These are phyloP conservation scores for Aspergillus luchuensis DNA, from an alignment of 2,329 filamentous ascomycete genomes.

Conservation along the genomic window DNA sequence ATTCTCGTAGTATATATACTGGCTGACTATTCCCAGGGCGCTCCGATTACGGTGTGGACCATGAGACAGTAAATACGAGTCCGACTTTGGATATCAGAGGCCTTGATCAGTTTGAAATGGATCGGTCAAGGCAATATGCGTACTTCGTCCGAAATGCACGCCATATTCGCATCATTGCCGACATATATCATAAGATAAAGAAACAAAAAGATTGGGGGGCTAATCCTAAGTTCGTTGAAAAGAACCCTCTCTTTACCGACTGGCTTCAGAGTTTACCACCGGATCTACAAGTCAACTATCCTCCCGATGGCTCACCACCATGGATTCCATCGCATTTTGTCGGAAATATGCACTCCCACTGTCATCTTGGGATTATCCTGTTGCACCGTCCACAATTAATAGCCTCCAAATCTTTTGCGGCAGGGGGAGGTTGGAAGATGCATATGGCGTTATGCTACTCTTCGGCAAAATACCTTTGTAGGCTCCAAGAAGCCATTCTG, in stretches of 20 bases:
- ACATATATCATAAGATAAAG: conserved; percentile 71
- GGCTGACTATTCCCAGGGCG: conserved; percentile 58
- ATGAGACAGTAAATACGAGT: conserved; percentile 74
- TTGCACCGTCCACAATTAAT: conserved; percentile 84
- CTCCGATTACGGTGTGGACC: conserved; percentile 73
- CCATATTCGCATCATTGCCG: conserved; percentile 76
- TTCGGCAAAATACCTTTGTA: conserved; percentile 81
- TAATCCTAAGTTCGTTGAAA: conserved; percentile 77
- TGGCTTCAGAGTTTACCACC: conserved; percentile 77
- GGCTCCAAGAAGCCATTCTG: conserved; percentile 80
- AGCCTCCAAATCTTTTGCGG: conserved; percentile 69
- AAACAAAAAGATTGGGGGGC: conserved; percentile 82
- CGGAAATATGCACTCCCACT: conserved; percentile 87
- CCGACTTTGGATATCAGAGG: conserved; percentile 65
- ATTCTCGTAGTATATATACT: neutral
- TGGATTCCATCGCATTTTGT: conserved; percentile 86
- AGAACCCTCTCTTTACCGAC: conserved; percentile 73
- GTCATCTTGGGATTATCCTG: conserved; percentile 81
- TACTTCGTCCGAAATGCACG: conserved; percentile 77
- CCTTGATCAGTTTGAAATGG: conserved; percentile 72
- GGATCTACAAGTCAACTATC: conserved; percentile 77
- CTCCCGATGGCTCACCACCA: conserved; percentile 74
- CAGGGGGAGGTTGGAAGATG: conserved; percentile 78
- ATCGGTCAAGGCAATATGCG: conserved; percentile 79
- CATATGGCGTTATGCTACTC: conserved; percentile 86